phyloP scores from a whole-genome alignment of 1,284 basidiomycete species.

The Boletus mariae region DNA sequence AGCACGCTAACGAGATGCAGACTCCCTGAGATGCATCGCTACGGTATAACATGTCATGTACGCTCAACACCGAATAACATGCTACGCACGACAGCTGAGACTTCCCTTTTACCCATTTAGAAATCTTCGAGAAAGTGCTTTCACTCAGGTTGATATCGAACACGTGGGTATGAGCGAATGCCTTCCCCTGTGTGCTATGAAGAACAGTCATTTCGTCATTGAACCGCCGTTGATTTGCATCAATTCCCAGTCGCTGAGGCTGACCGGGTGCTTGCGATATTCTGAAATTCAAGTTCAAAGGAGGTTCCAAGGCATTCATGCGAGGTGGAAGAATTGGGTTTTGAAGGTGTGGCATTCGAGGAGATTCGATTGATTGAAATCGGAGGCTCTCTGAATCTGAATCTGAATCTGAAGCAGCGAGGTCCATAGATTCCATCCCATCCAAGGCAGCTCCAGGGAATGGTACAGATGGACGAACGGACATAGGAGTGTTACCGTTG shows the following conservation, averaged over 20 bases:
- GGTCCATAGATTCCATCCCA: conserved; percentile 1
- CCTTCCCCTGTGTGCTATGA: conserved; percentile 16
- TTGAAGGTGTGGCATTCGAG: background rate
- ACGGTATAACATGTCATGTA: background rate
- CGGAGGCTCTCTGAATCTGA: background rate
- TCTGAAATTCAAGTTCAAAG: conserved; percentile 20
- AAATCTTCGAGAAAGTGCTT: conserved; percentile 16
- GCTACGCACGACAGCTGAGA: conserved; percentile 22
- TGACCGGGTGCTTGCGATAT: conserved; percentile 1
- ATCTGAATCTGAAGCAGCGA: background rate
- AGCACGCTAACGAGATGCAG: conserved; percentile 31
- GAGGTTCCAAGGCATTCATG: conserved; percentile 14
- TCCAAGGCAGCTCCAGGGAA: background rate
- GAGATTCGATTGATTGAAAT: conserved; percentile 1
- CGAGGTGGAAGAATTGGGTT: conserved; percentile 14
- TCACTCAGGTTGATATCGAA: conserved; percentile 26
- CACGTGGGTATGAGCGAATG: conserved; percentile 20
- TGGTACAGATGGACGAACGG: background rate
- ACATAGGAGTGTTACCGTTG: background rate
- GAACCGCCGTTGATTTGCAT: conserved; percentile 13
- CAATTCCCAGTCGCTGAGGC: background rate
- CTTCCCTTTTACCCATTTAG: conserved; percentile 24
- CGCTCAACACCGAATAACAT: background rate
- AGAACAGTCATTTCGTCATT: conserved; percentile 20
- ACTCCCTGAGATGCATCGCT: conserved; percentile 22